These are phyloP conservation scores for Xerocomus spinulosus DNA, from an alignment of 768 basidiomycete species.

Conservation along the genomic window DNA sequence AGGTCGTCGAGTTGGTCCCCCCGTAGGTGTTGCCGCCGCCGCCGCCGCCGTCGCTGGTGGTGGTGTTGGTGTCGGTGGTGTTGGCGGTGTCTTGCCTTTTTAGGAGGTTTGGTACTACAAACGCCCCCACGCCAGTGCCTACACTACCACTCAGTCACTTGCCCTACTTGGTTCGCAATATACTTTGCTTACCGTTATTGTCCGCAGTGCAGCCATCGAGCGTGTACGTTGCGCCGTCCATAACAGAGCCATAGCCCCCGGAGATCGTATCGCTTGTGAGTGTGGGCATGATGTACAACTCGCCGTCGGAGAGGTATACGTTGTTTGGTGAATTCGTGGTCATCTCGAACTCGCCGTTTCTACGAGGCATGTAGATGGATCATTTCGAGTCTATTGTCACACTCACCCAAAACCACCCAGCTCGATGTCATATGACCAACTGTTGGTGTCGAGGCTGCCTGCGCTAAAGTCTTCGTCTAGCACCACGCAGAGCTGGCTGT, in stretches of 20 bases:
- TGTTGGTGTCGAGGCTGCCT: slow-evolving; percentile 36
- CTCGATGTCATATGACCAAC: slow-evolving; percentile 48
- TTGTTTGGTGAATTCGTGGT: slow-evolving; percentile 39
- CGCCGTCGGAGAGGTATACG: slow-evolving; percentile 43
- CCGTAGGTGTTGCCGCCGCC: slow-evolving; percentile 1
- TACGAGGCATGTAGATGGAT: slow-evolving; percentile 10
- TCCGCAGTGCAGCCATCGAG: slow-evolving; percentile 35
- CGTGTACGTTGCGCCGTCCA: slow-evolving; percentile 36
- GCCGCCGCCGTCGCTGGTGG: background rate
- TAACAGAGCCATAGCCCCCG: slow-evolving; percentile 33
- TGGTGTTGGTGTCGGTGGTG: background rate
- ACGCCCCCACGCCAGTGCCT: slow-evolving; percentile 22
- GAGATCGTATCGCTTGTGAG: slow-evolving; percentile 47
- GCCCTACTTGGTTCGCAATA: too few species aligned
- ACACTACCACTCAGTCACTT: background rate
- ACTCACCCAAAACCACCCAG: slow-evolving; percentile 50
- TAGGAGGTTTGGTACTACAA: slow-evolving; percentile 5
- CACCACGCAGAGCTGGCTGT: slow-evolving; percentile 39
- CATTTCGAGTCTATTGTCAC: background rate
- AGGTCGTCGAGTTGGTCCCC: slow-evolving; percentile 18
- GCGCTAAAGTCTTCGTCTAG: slow-evolving; percentile 47
- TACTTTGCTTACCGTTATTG: slow-evolving; percentile 1
- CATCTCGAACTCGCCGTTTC: slow-evolving; percentile 55
- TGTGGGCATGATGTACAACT: slow-evolving; percentile 57
- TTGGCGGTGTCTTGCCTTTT: slow-evolving; percentile 26